phyloP scores from a whole-genome alignment of 192 early-diverging fungal species.

The Backusella sp. region DNA sequence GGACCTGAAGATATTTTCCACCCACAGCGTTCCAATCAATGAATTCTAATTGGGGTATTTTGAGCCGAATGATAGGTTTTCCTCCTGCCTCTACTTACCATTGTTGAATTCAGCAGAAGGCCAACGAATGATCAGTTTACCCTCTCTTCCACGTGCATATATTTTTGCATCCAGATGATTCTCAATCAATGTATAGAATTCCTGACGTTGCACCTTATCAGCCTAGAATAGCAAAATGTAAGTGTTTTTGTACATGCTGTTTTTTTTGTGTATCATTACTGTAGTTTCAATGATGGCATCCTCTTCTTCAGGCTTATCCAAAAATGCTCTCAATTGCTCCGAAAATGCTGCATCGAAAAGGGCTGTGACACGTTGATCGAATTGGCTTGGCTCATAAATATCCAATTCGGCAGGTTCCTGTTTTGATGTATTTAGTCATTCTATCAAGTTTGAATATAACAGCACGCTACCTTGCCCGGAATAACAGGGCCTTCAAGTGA shows the following conservation, averaged over 20 bases:
- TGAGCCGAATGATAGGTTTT: neutral
- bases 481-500: conserved; percentile 24
- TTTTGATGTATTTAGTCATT: neutral
- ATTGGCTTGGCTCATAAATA: neutral
- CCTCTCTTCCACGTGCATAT: neutral
- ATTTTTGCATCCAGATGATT: conserved; percentile 12
- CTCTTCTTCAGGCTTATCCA: conserved; percentile 24
- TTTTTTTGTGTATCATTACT: conserved; percentile 3
- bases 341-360: conserved; percentile 12
- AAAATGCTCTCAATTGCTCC: conserved; percentile 24
- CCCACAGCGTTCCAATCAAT: conserved; percentile 27
- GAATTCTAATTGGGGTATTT: neutral
- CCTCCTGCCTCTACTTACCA: neutral
- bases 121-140: conserved; percentile 14
- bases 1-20: conserved; percentile 82
- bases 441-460: neutral
- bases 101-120: conserved; percentile 10
- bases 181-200: conserved; percentile 15
- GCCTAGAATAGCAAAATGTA: neutral
- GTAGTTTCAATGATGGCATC: conserved; percentile 19
- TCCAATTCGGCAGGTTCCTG: neutral
- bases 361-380: conserved; percentile 26
- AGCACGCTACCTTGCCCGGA: neutral
- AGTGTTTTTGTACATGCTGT: no score
- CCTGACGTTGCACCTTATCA: neutral